Evolutionary conservation across 2,329 filamentous ascomycete species (phyloP), one percentile per base, ranked within the genome.

Genomic region (Alternaria sp.): DNA sequence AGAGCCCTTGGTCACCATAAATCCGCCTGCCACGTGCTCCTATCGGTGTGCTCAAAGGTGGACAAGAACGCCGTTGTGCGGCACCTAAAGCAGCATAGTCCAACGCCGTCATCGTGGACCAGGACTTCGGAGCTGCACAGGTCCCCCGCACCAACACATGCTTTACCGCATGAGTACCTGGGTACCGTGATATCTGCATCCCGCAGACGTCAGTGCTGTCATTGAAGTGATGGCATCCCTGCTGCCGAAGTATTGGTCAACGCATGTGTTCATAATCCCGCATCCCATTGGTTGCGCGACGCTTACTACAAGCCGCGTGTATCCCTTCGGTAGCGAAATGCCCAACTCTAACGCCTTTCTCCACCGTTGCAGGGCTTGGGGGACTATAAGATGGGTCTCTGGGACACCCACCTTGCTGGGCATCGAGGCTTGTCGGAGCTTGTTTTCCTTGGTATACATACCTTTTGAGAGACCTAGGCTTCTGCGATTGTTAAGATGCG

Each of bases 361-460:
- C 49, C 19, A 30, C 19, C 12, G 19, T 30, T 52, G 30, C 49
- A 25, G 11, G 30, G 21, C 28, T 36, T 25, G 21, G 49, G 13
- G 13, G 43, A 28, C 36, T 67, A 70, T 71, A 70, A 71, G 57
- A 59, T 59, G 59, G 7, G 36, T 49, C 49, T 25, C 21, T 23
- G 13, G 49, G 13, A 21, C 49, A 36, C 30, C 57, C 47, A 55
- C 44, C 19, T 51, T 66, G 55, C 69, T 72, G 61, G 66, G 69
- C 66, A 63, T 40, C 28, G 64, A 71, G 64, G 69, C 69, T 70
- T 72, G 62, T 59, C 58, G 30, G 19, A 62, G 66, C 66, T 68
- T 69, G 63, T 64, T 61, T 32, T 36, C 59, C 13, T 21, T 36
- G 12, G 54, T 45, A 13, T 21, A 43, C 36, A 36, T 32, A 15